phyloP scores from a whole-genome alignment of 495 filamentous ascomycete genomes.

The Podospora australis region DNA sequence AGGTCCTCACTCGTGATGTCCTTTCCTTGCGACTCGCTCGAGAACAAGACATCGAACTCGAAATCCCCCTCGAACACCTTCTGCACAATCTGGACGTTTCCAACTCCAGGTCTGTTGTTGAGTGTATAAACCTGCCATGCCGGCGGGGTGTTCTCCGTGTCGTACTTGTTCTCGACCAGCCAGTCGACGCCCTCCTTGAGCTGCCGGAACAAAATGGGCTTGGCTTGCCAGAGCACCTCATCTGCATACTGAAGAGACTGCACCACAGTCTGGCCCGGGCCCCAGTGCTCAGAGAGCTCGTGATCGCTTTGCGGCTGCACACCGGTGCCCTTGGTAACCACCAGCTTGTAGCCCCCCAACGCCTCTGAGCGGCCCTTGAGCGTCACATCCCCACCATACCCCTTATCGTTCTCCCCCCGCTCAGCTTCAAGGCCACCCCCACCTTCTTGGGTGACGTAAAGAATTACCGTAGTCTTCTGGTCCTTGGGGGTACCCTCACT shows the following conservation, averaged over 20 bases:
- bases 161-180: slow-evolving; percentile 58
- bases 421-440: slow-evolving; percentile 55
- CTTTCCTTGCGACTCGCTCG: slow-evolving; percentile 65
- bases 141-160: slow-evolving; percentile 67
- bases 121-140: slow-evolving; percentile 83
- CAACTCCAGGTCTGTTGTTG: slow-evolving; percentile 56
- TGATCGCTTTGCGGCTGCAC: slow-evolving; percentile 55
- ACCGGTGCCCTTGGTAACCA: slow-evolving; percentile 63
- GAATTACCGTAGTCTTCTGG: slow-evolving; percentile 70
- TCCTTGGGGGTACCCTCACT: slow-evolving; percentile 55
- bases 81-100: slow-evolving; percentile 85
- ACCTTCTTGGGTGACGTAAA: slow-evolving; percentile 77
- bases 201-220: slow-evolving; percentile 68
- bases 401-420: slow-evolving; percentile 44
- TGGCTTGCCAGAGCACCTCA: slow-evolving; percentile 78
- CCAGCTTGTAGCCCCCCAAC: slow-evolving; percentile 79
- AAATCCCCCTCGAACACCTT: slow-evolving; percentile 89
- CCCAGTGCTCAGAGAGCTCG: slow-evolving; percentile 53
- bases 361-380: slow-evolving; percentile 65
- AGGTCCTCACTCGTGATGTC: slow-evolving; percentile 56
- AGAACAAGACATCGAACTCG: slow-evolving; percentile 91
- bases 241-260: slow-evolving; percentile 60
- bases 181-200: slow-evolving; percentile 71
- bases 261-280: slow-evolving; percentile 71
- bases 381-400: slow-evolving; percentile 64